Conservation (phyloP, 1,139 yeast genomes). For the Diutina sp. region DNA sequence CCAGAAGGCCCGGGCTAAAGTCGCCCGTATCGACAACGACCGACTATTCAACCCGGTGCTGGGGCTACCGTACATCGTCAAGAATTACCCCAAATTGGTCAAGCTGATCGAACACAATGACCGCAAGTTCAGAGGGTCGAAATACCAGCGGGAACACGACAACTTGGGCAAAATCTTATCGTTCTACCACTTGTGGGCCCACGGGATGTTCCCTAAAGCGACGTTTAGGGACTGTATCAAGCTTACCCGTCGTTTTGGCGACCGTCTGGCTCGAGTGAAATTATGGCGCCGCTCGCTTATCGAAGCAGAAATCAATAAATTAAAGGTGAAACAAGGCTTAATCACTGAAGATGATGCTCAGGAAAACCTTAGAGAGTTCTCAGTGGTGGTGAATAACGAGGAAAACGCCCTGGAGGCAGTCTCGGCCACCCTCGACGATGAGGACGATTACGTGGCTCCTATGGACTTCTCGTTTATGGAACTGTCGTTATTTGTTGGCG, state of each 20-base stretch:
- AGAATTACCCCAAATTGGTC: constrained; percentile 23
- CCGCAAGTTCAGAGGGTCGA: constrained; percentile 12
- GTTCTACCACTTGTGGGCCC: constrained; percentile 80
- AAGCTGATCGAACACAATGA: constrained; percentile 18
- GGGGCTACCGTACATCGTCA: constrained; percentile 35
- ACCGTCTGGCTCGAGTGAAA: constrained; percentile 19
- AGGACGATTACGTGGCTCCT: background rate
- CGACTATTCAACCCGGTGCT: constrained; percentile 28
- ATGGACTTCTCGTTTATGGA: background rate
- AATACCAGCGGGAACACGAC: constrained; percentile 26
- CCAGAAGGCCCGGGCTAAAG: constrained; percentile 16
- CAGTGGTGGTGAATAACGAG: background rate
- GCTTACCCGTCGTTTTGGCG: constrained; percentile 16
- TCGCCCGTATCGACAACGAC: constrained; percentile 36
- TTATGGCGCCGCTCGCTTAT: constrained; percentile 25
- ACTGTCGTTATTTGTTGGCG: background rate
- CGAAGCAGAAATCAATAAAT: constrained; percentile 20
- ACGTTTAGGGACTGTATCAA: constrained; percentile 50
- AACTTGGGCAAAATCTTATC: constrained; percentile 37
- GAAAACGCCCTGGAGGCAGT: background rate
- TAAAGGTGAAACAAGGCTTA: constrained; percentile 21
- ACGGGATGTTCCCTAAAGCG: constrained; percentile 67
- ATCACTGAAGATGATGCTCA: constrained; percentile 8
- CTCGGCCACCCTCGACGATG: background rate
- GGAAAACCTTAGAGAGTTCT: background rate